Evolutionary conservation across 2,329 filamentous ascomycete genomes (phyloP), one percentile per base, ranked within the genome.

Genomic region (Knoxdaviesia capensis): DNA sequence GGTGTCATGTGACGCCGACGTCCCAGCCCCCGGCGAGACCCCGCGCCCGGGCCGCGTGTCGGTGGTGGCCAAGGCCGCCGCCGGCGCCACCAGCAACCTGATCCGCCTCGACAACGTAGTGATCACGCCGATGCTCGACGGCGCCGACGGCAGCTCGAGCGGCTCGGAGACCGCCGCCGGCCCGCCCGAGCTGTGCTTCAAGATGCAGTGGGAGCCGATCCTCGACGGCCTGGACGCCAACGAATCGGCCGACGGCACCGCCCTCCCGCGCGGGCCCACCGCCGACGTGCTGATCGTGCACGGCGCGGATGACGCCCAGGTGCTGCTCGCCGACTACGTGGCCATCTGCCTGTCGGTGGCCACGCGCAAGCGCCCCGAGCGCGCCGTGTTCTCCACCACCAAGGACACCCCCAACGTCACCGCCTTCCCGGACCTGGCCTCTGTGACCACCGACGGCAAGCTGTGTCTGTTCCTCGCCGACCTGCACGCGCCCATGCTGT

Each of bases 391-490:
- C 4, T 49, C 49, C 1, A 52, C 53, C 32, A 46, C 47, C 36
- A 46, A 47, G 5, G 49, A 47, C 6, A 50, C 52, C n/a, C n/a
- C n/a, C n/a, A n/a, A n/a, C n/a, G n/a, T n/a, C n/a, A n/a, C n/a
- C n/a, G n/a, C n/a, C n/a, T n/a, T n/a, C n/a, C n/a, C n/a, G n/a
- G n/a, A n/a, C n/a, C n/a, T n/a, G n/a, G n/a, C n/a, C n/a, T n/a
- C n/a, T n/a, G n/a, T n/a, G n/a, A n/a, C n/a, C n/a, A n/a, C n/a
- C n/a, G n/a, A n/a, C 3, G 44, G 48, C 6, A 44, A 48, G 10
- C 46, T 59, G 8, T 41, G 53, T 45, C 58, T 69, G 38, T 59
- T 63, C 45, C 48, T 69, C 7, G 53, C 56, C 5, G 65, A 69
- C 47, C 54, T 69, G 6, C 57, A 68, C 39, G 52, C 53, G 30